Base-by-base conservation (phyloP, 169 alveolate genomes). In the Babesia sp. region DNA sequence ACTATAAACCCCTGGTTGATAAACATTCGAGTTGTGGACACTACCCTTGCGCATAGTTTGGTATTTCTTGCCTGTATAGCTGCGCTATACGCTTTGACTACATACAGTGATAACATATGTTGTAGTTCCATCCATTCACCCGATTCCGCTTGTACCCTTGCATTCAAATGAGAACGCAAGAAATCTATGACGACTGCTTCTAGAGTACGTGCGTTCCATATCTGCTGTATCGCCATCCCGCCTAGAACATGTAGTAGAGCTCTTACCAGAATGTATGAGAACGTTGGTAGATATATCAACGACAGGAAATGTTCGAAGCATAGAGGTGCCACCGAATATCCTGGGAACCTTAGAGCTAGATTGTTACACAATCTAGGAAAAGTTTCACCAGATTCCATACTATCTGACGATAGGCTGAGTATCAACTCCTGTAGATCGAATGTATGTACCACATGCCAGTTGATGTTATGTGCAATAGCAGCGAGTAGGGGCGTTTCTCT, bases 281-380 rank as follows among this genome's bases (percentile, higher is more conserved):
- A 79, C n/a, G 57, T 50, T 31, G 87, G 87, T 39, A 70, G 8
- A 36, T 56, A 39, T 14, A 79, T 39, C 36, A 79, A 33, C 69
- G 70, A 60, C 56, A 79, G 28, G 55, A 79, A 59, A 16, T 70
- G 70, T 66, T 60, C 63, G 60, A 70, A 58, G 36, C 63, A 42
- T 5, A 59, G 66, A 11, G 87, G 76, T 2, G 87, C 46, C 14
- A 68, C 39, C 18, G 83, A 57, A 46, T 75, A 79, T 33, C 87
- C 87, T 8, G 81, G 83, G 22, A 79, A 39, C n/a, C 87, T 33
- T 44, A 79, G 70, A 9, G 75, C 48, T 11, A 55, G 53, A 48
- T 59, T 68, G 31, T 34, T 20, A 26, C 57, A 60, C 56, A 61
- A 9, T 22, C 39, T 64, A 41, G 48, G 22, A 11, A 16, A 12